Evolutionary conservation across 441 rosid species (phyloP), one percentile per base, ranked within the genome.

Genomic region (Corymbia citriodora): DNA sequence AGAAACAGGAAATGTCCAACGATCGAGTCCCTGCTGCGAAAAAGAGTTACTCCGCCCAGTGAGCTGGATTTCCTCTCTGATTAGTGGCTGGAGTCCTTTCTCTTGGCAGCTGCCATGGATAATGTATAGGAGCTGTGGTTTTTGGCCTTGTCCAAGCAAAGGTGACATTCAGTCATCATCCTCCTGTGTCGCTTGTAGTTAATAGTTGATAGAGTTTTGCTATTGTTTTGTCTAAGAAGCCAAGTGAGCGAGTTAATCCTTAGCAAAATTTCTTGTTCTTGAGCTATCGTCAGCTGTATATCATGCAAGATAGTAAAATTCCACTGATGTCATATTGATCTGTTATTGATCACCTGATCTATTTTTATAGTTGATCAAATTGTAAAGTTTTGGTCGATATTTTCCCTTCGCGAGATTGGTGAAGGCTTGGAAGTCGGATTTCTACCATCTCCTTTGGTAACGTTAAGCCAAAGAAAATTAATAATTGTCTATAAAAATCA

Each of bases 1-100:
- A 88, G 94, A 90, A 96, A 97, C 93, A 95, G 98, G 89, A 92
- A 92, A 85, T 95, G 91, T 87, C 95, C 98, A 9, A 90, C 95
- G 0, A 95, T 95, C 0, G 99, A 98, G 61, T 95, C 94, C 94
- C 55, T 96, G 81, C 57, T 94, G 33, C 91, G 99, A 87, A 96
- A 97, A 95, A 96, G 98, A 55, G 96, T 97, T 49, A 88, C 92
- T 16, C 90, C 92, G 4, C 96, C 93, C 1, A 61, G 45, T 13
- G 89, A 61, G 29, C 70, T 36, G 36, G 89, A 90, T 86, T 81
- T 87, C 49, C 74, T n/a, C 74, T 65, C 11, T 2, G 74, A n/a
- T 0, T 68, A 68, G 40, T 16, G 21, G 21, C 74, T 65, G 74
- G 40, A 65, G 74, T 65, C 18, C 36, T 65, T 65, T 65, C 74